Base-by-base conservation (phyloP, 2,329 filamentous ascomycete species). In the Trichophyton benhamiae region DNA sequence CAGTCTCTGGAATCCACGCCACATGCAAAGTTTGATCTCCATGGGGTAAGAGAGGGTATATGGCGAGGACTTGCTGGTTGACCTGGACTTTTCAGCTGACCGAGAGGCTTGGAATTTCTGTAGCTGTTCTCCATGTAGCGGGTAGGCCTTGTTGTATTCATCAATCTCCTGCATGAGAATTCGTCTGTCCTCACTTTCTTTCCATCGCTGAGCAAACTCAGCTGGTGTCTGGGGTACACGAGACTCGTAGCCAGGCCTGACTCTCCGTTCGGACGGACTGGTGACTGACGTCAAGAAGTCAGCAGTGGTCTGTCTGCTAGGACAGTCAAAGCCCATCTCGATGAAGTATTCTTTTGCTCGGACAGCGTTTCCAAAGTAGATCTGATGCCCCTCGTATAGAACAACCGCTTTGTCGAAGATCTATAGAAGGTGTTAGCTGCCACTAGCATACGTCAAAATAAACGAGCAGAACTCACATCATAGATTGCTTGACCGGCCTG, bases 401-500 rank as follows among this genome's bases (percentile, higher is more conserved):
- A 92, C 86, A 68, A 94, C 77, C 9, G 92, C 88, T 72, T 92
- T 94, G 77, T 95, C 89, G 64, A 92, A 91, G 41, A 85, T 82
- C 41, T 80, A 58, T 3, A 36, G 27, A 6, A n/a, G 25, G 7
- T 27, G 55, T 65, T 57, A 65, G 62, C 49, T 3, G 22, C n/a
- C n/a, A 9, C 5, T 17, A 17, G 33, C 2, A 15, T 20, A 7
- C 27, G 1, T 6, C 6, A 30, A 22, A 69, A 67, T 33, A 67
- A 42, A 68, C 67, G 36, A 42, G 25, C 15, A 33, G 27, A 25
- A 46, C 62, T 62, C 27, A 64, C 62, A 59, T 80, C 79, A 75
- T 89, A 91, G 63, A 92, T 89, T 67, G 84, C 90, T 74, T 94
- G 88, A 0, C 87, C 89, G 0, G 88, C 89, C 71, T 95, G 89